A percentile compares a stretch with the other conserved stretches of the same genome.
These are phyloP conservation scores for Saccharomyces hybrid DNA, from an alignment of 1,139 yeast genomes.

Conservation along the genomic window DNA sequence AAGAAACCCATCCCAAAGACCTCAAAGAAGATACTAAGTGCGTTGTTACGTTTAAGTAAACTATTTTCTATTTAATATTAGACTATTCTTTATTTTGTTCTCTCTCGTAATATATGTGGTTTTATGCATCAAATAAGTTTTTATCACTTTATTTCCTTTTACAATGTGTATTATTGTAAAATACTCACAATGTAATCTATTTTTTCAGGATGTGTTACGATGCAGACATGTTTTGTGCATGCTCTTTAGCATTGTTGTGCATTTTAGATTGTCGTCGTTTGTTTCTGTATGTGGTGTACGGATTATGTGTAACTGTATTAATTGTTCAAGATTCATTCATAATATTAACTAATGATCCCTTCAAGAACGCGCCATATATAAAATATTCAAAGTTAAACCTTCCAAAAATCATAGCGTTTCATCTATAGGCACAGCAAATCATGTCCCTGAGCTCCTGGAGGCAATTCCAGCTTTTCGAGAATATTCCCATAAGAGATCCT, in stretches of 20 bases:
- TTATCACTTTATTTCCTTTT: background rate
- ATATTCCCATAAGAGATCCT: constrained; percentile 81
- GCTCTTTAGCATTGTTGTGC: background rate
- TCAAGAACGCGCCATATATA: background rate
- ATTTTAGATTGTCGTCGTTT: background rate
- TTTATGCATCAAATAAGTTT: background rate
- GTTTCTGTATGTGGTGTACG: background rate
- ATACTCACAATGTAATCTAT: background rate
- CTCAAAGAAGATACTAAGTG: constrained; percentile 43
- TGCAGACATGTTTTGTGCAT: background rate
- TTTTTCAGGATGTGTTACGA: background rate
- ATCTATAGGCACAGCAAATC: background rate
- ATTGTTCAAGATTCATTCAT: background rate
- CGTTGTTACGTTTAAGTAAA: constrained; percentile 1
- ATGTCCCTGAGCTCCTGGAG: constrained; percentile 60
- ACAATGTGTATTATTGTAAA: background rate
- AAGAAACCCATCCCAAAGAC: constrained; percentile 73
- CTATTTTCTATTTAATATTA: background rate
- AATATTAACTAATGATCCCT: too few species aligned
- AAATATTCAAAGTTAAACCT: background rate
- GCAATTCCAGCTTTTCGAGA: constrained; percentile 82
- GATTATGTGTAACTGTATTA: background rate
- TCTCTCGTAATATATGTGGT: background rate
- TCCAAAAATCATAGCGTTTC: background rate
- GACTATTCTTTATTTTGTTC: background rate